Evolutionary conservation across 306 rosid genomes (phyloP), one percentile per base, ranked within the genome.

Genomic region (Leucaena leucocephala): DNA sequence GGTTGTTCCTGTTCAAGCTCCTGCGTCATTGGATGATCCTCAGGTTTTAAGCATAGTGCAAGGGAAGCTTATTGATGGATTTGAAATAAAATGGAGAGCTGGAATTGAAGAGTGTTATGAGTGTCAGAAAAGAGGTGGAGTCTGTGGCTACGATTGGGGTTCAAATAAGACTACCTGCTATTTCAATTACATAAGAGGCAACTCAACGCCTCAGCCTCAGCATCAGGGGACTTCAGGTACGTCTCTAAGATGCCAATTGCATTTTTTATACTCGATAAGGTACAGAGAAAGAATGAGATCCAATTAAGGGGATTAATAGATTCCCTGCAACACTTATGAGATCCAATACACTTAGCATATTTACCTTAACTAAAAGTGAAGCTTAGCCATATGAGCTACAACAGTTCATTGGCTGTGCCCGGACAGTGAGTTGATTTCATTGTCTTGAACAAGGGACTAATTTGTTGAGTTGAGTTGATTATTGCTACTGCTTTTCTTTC

Each of bases 71-170:
- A 21, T 0, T 22, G 48, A 27, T 17, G 85, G 84, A 2, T 88
- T 88, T 68, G 27, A 42, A 0, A 86, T 86, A 76, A 72, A 9
- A 33, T 83, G 84, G 82, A 78, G 67, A 79, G 80, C 15, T 27
- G 88, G 82, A 4, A 2, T 12, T 65, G 63, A 2, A 46, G 76
- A 48, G 11, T 90, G 97, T 71, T 50, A 2, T 0, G 34, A 40
- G 3, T 90, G 97, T 59, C 5, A 3, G 13, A 46, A 0, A 12
- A 54, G 71, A 12, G 74, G 10, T 6, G 80, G 86, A 59, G 64
- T 76, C 55, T 90, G 91, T 38, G 88, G 86, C 59, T 81, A 85
- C 82, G 79, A 88, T 19, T 8, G 9, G 75, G 0, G 0, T 11
- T 62, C 16, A 57, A 68, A 16, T 22, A 63, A 76, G 67, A 3